Conservation (phyloP, 805 yeast genomes). For the Pichia gijzeniarum region DNA sequence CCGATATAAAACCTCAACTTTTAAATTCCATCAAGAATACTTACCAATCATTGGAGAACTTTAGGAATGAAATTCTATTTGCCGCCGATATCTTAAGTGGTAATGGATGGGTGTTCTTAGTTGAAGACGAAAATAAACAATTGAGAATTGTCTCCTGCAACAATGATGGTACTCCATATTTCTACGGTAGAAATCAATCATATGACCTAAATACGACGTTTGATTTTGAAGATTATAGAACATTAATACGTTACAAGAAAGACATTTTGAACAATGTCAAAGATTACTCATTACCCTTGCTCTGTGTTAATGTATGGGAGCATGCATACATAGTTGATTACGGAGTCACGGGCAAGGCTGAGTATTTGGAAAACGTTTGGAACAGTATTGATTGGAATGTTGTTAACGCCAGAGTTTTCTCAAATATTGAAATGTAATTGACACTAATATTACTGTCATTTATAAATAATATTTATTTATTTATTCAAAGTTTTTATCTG, state of each 20-base stretch:
- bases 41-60: conserved; percentile 42
- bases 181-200: conserved; percentile 60
- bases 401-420: conserved; percentile 39
- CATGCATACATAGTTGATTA: conserved; percentile 80
- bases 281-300: conserved; percentile 66
- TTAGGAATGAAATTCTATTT: conserved; percentile 43
- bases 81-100: conserved; percentile 50
- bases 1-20: conserved; percentile 23
- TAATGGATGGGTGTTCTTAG: conserved; percentile 71
- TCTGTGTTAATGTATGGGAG: conserved; percentile 84
- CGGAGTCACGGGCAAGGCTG: conserved; percentile 69
- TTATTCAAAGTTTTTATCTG: background rate
- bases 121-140: conserved; percentile 57
- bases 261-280: conserved; percentile 30
- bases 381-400: conserved; percentile 82
- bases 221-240: conserved; percentile 46
- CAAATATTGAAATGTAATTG: conserved; percentile 13
- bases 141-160: conserved; percentile 49
- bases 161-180: conserved; percentile 76
- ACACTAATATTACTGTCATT: background rate
- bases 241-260: conserved; percentile 33
- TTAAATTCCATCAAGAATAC: conserved; percentile 30
- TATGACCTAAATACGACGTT: conserved; percentile 74
- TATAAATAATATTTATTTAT: background rate
- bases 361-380: conserved; percentile 73